Evolutionary conservation across 2,329 filamentous ascomycete genomes (phyloP), one percentile per base, ranked within the genome.

Genomic region (Penicillium brasilianum): DNA sequence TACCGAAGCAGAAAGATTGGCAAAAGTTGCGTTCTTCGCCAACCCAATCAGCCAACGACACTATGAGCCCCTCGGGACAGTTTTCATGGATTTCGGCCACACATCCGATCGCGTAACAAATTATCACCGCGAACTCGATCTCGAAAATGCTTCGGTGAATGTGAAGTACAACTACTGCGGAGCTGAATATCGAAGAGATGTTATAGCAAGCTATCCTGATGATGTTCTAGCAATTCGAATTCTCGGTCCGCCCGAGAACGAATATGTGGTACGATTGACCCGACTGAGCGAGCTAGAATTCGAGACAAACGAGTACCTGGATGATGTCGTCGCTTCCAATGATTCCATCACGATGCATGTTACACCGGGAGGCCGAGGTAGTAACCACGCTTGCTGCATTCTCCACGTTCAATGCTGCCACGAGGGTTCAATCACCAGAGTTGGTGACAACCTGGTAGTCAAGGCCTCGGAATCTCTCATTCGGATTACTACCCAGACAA

Each of bases 21-120:
- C 76, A 28, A 68, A 73, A 49, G 69, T 69, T 44, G 76, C 77
- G 4, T 84, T 83, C 63, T 80, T 81, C 62, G 77, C 78, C 25
- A 80, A 75, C 13, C 81, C 82, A 13, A 75, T 77, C 49, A 78
- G 76, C 44, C 80, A 82, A 67, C 74, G 82, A 41, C 78, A 83
- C 61, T 84, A 83, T 62, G 81, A 84, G 59, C 80, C 77, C n/a
- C 66, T 78, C 1, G 76, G 76, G 11, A 72, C 71, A n/a, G 65
- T 80, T 9, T 77, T 75, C n/a, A 41, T 83, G 4, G 77, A 80
- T 28, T 77, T 82, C 60, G 75, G 71, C 7, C 78, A 81, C 44
- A 59, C 57, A 0, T 51, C 66, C 6, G 55, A 67, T 16, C 65
- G 66, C 11, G 64, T 77, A 8, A 68, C 50, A 2, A 59, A 69